Evolutionary conservation across 768 basidiomycete species (phyloP).

Genomic region (Calocybe cyanea): DNA sequence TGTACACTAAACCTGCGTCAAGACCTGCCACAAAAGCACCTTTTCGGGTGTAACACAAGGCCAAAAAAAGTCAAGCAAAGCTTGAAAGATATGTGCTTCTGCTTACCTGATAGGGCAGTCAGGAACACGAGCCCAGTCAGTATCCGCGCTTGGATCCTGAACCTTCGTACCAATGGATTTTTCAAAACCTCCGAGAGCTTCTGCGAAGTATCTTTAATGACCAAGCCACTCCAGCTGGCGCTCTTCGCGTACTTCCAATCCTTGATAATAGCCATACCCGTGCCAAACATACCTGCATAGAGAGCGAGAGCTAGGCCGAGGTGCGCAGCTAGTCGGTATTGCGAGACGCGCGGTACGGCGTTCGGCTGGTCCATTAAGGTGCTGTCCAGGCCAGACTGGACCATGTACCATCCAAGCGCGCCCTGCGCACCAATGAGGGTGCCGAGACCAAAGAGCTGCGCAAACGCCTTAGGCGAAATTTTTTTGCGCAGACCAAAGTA

Average conservation of each 20-base stretch:
- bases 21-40: slow-evolving; percentile 98
- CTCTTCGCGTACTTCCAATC: slow-evolving; percentile 73
- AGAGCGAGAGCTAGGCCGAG: slow-evolving; percentile 87
- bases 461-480: slow-evolving; percentile 59
- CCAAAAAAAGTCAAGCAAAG: slow-evolving; percentile 4
- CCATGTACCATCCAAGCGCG: slow-evolving; percentile 98
- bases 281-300: slow-evolving; percentile 90
- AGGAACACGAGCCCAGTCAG: slow-evolving; percentile 80
- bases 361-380: slow-evolving; percentile 75
- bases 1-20: slow-evolving; percentile 96
- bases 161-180: slow-evolving; percentile 54
- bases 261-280: slow-evolving; percentile 68
- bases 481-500: slow-evolving; percentile 76
- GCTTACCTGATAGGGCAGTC: slow-evolving; percentile 89
- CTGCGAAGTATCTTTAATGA: slow-evolving; percentile 16
- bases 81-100: no score
- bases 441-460: slow-evolving; percentile 69
- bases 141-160: slow-evolving; percentile 54
- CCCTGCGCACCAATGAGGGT: slow-evolving; percentile 89
- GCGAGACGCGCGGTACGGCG: slow-evolving; percentile 91
- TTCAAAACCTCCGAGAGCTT: slow-evolving; percentile 45
- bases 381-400: slow-evolving; percentile 90
- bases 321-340: slow-evolving; percentile 94
- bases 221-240: slow-evolving; percentile 56
- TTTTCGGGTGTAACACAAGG: slow-evolving; percentile 23